Percentiles rank a stretch among this genome's conserved stretches.
phyloP scores from a whole-genome alignment of 78 protist genomes.

The Guillardia theta region DNA sequence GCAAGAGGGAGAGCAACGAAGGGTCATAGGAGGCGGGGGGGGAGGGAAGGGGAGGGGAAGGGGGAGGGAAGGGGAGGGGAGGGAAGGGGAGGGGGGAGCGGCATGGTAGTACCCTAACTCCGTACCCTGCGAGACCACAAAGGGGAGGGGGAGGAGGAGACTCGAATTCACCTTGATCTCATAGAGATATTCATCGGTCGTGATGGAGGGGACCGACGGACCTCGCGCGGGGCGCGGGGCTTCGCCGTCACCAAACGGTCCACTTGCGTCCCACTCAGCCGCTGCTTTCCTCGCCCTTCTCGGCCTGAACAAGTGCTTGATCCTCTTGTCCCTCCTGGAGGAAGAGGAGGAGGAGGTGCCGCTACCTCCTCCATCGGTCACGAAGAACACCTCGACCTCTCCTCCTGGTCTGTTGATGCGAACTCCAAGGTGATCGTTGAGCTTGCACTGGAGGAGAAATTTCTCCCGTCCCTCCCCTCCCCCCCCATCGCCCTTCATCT shows the following conservation, averaged over 20 bases:
- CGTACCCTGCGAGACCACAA: too few relatives aligned
- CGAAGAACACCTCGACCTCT: not conserved
- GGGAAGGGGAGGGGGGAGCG: too few relatives aligned
- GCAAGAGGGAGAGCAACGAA: too few relatives aligned
- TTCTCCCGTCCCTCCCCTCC: too few relatives aligned
- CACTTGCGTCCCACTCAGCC: not conserved
- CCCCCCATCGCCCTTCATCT: not conserved
- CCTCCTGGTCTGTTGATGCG: not conserved
- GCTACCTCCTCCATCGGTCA: not conserved
- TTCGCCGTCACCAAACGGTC: slow-evolving; percentile 3
- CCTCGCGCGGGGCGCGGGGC: too few relatives aligned
- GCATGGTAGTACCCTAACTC: too few relatives aligned
- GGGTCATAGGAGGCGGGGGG: too few relatives aligned
- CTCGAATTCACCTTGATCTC: too few relatives aligned
- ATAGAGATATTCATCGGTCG: not conserved
- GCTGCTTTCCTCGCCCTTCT: not conserved
- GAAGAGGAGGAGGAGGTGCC: not conserved
- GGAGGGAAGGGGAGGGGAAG: too few relatives aligned
- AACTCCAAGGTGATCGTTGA: not conserved
- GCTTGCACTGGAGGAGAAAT: not conserved
- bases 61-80: too few relatives aligned
- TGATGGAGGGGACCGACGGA: too few relatives aligned
- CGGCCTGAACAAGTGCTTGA: not conserved
- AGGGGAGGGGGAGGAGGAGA: too few relatives aligned
- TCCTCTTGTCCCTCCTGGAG: not conserved